These are phyloP conservation scores for Annulohypoxylon moriforme DNA, from an alignment of 495 filamentous ascomycete genomes.

Conservation along the genomic window DNA sequence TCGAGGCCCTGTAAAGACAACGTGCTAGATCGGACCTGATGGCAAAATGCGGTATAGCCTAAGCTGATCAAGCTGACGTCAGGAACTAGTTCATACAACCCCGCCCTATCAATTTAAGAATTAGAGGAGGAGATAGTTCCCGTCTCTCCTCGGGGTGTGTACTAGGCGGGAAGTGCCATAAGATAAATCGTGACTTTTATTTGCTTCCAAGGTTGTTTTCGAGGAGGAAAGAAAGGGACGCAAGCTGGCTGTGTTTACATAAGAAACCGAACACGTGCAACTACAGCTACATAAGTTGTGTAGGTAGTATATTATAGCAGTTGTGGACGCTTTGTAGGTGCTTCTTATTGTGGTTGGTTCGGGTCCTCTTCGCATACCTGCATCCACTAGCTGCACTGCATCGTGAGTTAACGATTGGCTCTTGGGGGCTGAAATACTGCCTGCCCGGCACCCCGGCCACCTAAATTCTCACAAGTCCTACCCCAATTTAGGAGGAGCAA, in stretches of 20 bases:
- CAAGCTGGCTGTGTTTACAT: background rate
- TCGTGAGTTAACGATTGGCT: conserved; percentile 18
- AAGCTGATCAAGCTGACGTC: conserved; percentile 27
- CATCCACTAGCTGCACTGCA: background rate
- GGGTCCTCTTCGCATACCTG: too few species aligned
- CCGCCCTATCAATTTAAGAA: background rate
- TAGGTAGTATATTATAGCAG: background rate
- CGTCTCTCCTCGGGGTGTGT: background rate
- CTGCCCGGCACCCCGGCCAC: background rate
- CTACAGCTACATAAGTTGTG: background rate
- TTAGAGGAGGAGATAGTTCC: background rate
- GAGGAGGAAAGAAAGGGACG: background rate
- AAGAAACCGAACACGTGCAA: background rate
- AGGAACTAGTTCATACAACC: conserved; percentile 7
- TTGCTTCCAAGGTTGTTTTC: background rate
- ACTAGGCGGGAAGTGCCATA: background rate
- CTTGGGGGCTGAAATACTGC: conserved; percentile 13
- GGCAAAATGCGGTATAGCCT: conserved; percentile 26
- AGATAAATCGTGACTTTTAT: background rate
- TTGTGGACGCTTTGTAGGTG: too few species aligned
- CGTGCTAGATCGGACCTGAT: conserved; percentile 17
- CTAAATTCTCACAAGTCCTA: background rate
- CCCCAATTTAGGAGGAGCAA: conserved; percentile 18
- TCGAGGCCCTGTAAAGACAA: conserved; percentile 24
- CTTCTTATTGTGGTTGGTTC: conserved; percentile 1